phyloP scores from a whole-genome alignment of 2,329 filamentous ascomycete species.

The Penicillium sp. region DNA sequence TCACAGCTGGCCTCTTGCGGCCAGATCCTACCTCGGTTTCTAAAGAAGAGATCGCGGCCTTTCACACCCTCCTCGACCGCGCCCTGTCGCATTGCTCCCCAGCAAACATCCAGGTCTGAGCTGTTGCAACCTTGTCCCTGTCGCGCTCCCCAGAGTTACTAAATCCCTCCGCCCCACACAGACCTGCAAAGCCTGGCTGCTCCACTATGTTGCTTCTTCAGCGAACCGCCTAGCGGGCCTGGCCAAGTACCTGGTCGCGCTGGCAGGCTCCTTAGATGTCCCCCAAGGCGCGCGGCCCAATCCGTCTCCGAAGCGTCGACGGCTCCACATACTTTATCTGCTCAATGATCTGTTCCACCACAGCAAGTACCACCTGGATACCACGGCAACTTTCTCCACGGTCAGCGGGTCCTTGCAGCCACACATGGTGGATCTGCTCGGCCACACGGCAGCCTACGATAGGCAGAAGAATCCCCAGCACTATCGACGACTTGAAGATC shows the following conservation, averaged over 20 bases:
- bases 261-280: slow-evolving; percentile 61
- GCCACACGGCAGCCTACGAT: slow-evolving; percentile 53
- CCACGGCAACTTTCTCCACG: slow-evolving; percentile 43
- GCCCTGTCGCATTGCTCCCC: slow-evolving; percentile 71
- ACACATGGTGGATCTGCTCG: slow-evolving; percentile 63
- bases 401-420: slow-evolving; percentile 61
- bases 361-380: slow-evolving; percentile 53
- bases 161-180: slow-evolving; percentile 44
- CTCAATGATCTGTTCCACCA: slow-evolving; percentile 78
- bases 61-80: slow-evolving; percentile 66
- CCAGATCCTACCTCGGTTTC: slow-evolving; percentile 70
- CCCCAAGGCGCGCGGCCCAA: slow-evolving; percentile 30
- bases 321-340: slow-evolving; percentile 75
- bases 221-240: slow-evolving; percentile 65
- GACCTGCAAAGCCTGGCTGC: slow-evolving; percentile 86
- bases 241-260: slow-evolving; percentile 72
- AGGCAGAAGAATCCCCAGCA: slow-evolving; percentile 66
- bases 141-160: slow-evolving; percentile 32
- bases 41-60: slow-evolving; percentile 68
- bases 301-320: slow-evolving; percentile 65
- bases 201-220: slow-evolving; percentile 70
- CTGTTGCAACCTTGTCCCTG: slow-evolving; percentile 29
- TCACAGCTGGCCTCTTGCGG: slow-evolving; percentile 71
- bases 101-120: slow-evolving; percentile 85
- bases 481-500: slow-evolving; percentile 61